Base-by-base conservation (phyloP, 768 basidiomycete genomes). In the Termitomyces sp. region DNA sequence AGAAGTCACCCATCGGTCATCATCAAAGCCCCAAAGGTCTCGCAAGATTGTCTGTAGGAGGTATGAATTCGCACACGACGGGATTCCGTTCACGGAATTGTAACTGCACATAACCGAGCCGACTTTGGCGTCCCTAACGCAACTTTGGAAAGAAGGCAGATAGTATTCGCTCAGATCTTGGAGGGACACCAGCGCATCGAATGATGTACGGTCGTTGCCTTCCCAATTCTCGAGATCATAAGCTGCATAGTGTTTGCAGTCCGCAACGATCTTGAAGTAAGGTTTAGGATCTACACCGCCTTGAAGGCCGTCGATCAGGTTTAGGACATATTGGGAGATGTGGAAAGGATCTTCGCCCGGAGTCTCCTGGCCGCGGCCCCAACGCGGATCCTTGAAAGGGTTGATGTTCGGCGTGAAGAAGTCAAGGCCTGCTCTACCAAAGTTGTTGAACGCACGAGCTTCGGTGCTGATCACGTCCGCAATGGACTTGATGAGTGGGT, bases 101-200 rank as follows among this genome's bases (percentile, higher is more conserved):
- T 85, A 86, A 61, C 79, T 81, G 73, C 83, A 86, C 83, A 85
- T 85, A 38, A 84, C 73, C n/a, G 79, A 79, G 2, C 75, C 81
- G 38, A 82, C 83, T 63, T 82, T 81, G 10, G 83, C 83, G 61
- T 86, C 84, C 41, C 83, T 74, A n/a, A 82, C 82, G 64, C 83
- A 84, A 51, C 71, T 75, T 66, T 83, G 81, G 79, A 84, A 86
- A 3, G 81, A 68, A 0, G 79, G 82, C 6, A 80, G 71, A 67
- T 84, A 84, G 64, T 74, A 86, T 63, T 83, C 82, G 68, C 74
- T 78, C 30, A 86, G 68, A 59, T 86, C 84, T 58, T 85, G 84
- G 7, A 72, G 67, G 8, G 80, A 73, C 13, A 86, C 79, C n/a
- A 76, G 61, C 3, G 84, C 84, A 60, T 84, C 73, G 70, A 83